phyloP scores from a whole-genome alignment of 805 yeast genomes.

The Wickerhamomyces ciferrii region DNA sequence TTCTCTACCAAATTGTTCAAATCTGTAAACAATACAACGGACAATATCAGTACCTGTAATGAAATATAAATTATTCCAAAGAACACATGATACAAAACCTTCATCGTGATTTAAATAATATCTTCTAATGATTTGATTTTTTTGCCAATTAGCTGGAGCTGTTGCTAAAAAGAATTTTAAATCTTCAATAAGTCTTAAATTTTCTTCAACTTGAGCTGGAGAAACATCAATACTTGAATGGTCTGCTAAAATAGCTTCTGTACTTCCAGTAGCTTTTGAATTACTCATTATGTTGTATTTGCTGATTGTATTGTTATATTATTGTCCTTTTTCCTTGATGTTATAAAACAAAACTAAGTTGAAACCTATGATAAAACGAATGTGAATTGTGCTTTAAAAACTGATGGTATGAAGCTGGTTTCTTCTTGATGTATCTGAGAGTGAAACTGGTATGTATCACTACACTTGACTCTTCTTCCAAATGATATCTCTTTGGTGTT shows the following conservation, averaged over 20 bases:
- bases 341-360: background rate
- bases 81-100: constrained; percentile 88
- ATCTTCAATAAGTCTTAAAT: constrained; percentile 64
- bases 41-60: constrained; percentile 96
- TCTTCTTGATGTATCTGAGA: background rate
- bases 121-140: constrained; percentile 78
- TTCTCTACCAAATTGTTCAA: constrained; percentile 84
- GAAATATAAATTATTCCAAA: constrained; percentile 85
- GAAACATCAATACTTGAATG: constrained; percentile 1
- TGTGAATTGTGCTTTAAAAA: background rate
- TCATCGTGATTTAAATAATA: constrained; percentile 84
- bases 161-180: constrained; percentile 83
- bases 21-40: constrained; percentile 81
- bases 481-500: too few relatives aligned
- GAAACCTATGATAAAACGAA: background rate
- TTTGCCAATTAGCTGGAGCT: constrained; percentile 94
- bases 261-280: background rate
- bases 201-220: constrained; percentile 36
- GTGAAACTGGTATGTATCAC: background rate
- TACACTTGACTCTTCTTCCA: too few relatives aligned
- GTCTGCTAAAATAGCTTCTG: constrained; percentile 1
- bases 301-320: too few relatives aligned
- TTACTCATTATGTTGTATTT: background rate
- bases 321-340: background rate
- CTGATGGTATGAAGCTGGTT: background rate